Conservation (phyloP, 176 grass and related monocot species). For the Carex scoparia region DNA sequence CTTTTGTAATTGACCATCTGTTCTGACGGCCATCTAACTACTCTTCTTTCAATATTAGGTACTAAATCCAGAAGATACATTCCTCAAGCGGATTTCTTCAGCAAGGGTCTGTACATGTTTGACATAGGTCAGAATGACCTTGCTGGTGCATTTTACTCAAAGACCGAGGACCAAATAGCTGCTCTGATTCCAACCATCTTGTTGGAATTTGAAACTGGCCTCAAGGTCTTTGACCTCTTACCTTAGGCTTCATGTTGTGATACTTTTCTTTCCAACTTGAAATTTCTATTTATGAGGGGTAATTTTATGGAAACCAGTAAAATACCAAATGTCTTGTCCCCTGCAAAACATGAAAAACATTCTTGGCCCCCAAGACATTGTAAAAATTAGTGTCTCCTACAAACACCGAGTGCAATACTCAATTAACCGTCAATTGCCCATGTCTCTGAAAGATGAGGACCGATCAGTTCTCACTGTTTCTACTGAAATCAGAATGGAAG, state of each 20-base stretch:
- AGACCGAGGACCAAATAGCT: constrained; percentile 78
- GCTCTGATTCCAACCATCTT: constrained; percentile 86
- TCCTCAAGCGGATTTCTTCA: constrained; percentile 70
- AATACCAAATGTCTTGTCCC: background rate
- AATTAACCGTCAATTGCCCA: background rate
- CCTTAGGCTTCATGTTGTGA: background rate
- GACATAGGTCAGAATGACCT: constrained; percentile 99
- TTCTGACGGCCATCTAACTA: background rate
- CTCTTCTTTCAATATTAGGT: constrained; percentile 36
- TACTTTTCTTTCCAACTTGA: background rate
- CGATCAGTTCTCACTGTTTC: background rate
- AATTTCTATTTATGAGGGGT: background rate
- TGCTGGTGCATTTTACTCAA: constrained; percentile 83
- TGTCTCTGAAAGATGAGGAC: background rate
- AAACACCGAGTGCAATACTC: background rate
- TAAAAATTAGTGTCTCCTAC: background rate
- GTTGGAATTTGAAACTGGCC: constrained; percentile 76
- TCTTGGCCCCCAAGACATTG: background rate
- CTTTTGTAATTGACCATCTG: background rate
- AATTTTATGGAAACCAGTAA: background rate
- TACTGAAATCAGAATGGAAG: background rate
- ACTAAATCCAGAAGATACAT: constrained; percentile 57
- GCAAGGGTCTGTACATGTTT: constrained; percentile 86
- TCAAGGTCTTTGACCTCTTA: constrained; percentile 60
- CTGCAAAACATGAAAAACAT: background rate